Base-by-base conservation (phyloP, 2,329 filamentous ascomycete genomes). In the Nannizziopsis barbatae region DNA sequence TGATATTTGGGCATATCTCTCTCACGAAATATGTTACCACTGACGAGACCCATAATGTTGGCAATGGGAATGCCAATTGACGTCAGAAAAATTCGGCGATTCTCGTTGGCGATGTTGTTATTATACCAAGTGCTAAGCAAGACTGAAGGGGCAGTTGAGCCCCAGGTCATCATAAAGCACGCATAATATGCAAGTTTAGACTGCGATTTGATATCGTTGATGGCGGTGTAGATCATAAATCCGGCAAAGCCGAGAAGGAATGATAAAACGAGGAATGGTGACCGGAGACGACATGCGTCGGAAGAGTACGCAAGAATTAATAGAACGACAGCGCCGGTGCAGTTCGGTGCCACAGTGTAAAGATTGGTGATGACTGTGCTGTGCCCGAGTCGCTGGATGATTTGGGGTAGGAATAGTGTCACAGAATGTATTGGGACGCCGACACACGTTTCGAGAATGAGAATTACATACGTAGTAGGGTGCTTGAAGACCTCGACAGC, bases 101-200 rank as follows among this genome's bases (percentile, higher is more conserved):
- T 81, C 64, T 89, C 85, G 57, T 89, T 76, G 1, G 84, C 83
- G 49, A 87, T 76, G 61, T 90, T 90, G 70, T 89, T 89, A 67
- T 86, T 89, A 67, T 87, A 88, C 81, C 80, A 83, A 49, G 78
- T 71, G 55, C 79, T 68, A 4, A 84, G 70, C 10, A 89, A 70
- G 7, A 88, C 83, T 0, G 79, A 84, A 0, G 85, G 84, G 0
- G 84, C 83, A 1, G 79, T 81, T 0, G 83, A 86, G 12, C 84
- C 84, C 80, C 83, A 87, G 9, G 80, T 83, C 82, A 88, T 86
- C 81, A 88, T 84, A 63, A 88, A 89, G 47, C 76, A 80, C 4
- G 83, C 82, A 54, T 80, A 87, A 59, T 88, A 88, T 0, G 83
- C 84, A 1, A 86, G 41, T 33, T 52, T 36, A n/a, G 83, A 62